phyloP scores from a whole-genome alignment of 2,329 filamentous ascomycete genomes.

The Paecilomyces formosus region DNA sequence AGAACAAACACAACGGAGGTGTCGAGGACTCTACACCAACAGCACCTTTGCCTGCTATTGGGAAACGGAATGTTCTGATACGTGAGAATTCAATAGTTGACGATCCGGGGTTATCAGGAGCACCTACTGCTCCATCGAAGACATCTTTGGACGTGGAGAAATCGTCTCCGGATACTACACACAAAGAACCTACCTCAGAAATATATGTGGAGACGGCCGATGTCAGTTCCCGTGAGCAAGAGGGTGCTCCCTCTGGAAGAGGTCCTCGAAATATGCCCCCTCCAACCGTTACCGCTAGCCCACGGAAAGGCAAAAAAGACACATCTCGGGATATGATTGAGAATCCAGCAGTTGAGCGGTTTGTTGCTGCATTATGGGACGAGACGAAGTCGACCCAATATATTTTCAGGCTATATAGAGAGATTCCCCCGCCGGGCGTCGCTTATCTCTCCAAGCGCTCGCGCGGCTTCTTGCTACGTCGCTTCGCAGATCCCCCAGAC shows the following conservation, averaged over 20 bases:
- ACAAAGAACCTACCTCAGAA: neutral
- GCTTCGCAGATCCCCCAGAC: slow-evolving; percentile 52
- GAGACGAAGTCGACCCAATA: slow-evolving; percentile 39
- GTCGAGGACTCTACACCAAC: neutral
- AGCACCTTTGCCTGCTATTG: neutral
- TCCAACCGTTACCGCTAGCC: neutral
- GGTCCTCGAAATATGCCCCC: neutral
- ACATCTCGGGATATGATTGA: slow-evolving; percentile 23
- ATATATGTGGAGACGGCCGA: neutral
- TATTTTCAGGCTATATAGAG: slow-evolving; percentile 47
- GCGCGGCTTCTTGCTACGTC: slow-evolving; percentile 59
- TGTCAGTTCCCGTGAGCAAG: neutral
- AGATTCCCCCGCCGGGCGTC: slow-evolving; percentile 47
- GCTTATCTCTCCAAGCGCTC: slow-evolving; percentile 42
- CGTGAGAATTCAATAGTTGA: neutral
- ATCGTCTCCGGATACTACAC: neutral
- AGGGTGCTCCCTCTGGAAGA: neutral
- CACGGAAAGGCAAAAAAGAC: slow-evolving; percentile 5
- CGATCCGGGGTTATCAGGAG: neutral
- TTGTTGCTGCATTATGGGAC: slow-evolving; percentile 37
- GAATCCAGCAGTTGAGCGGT: slow-evolving; percentile 26
- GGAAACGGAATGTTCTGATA: neutral
- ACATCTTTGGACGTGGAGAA: neutral
- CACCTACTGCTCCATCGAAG: neutral
- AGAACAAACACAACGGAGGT: neutral